phyloP scores from a whole-genome alignment of 305 asterid genomes.

The Nicotiana rustica region DNA sequence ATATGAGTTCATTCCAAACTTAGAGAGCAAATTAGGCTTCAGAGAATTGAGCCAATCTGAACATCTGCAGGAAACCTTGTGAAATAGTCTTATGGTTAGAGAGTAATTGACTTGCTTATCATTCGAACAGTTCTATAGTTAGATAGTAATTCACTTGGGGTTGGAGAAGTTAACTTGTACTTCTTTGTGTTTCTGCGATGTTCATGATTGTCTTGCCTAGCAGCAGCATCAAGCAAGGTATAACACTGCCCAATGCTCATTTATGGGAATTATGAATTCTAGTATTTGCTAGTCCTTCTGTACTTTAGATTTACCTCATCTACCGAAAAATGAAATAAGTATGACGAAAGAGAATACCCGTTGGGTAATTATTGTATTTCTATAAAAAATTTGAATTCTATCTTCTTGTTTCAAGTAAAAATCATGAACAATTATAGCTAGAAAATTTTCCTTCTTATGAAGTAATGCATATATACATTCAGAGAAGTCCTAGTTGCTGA shows the following conservation, averaged over 20 bases:
- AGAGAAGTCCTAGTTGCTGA: background rate
- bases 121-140: constrained; percentile 35
- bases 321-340: background rate
- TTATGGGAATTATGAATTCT: background rate
- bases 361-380: background rate
- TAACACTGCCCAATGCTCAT: background rate
- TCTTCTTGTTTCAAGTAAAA: constrained; percentile 12
- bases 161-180: constrained; percentile 30
- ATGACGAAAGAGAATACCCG: background rate
- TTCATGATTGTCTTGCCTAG: constrained; percentile 92
- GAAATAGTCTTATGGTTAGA: too few relatives aligned
- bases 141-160: background rate
- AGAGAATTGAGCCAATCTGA: too few relatives aligned
- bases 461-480: background rate
- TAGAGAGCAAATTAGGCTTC: too few relatives aligned
- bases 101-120: too few relatives aligned
- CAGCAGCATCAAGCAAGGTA: constrained; percentile 93
- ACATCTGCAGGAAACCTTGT: constrained; percentile 25
- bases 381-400: background rate
- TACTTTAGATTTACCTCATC: constrained; percentile 5
- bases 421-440: background rate
- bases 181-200: constrained; percentile 83
- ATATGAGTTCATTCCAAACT: too few relatives aligned
- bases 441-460: constrained; percentile 1
- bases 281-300: background rate